phyloP scores from a whole-genome alignment of 805 yeast genomes.

The Metschnikowia arizonensis region DNA sequence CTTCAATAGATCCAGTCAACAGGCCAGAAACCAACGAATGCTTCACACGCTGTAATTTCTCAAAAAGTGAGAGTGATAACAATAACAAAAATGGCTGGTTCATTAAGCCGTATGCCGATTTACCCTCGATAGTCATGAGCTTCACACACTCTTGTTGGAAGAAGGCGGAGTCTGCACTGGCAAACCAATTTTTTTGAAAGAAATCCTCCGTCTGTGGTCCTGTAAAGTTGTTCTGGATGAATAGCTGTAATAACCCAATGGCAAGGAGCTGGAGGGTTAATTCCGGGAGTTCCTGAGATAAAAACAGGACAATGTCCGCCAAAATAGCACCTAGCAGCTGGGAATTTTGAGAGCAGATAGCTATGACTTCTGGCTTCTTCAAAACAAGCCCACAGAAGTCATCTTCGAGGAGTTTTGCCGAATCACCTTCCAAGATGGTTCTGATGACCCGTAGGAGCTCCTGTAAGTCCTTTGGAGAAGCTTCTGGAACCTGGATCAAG shows the following conservation, averaged over 20 bases:
- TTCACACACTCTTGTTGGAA: constrained; percentile 32
- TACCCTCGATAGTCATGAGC: constrained; percentile 57
- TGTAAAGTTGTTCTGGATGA: constrained; percentile 73
- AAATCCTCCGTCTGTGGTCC: constrained; percentile 62
- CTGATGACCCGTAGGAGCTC: not conserved
- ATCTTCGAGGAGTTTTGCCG: constrained; percentile 22
- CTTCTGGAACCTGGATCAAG: not conserved
- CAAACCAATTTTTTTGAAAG: constrained; percentile 30
- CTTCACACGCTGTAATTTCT: constrained; percentile 40
- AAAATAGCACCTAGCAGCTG: constrained; percentile 20
- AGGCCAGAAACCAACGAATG: constrained; percentile 40
- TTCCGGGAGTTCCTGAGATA: constrained; percentile 7
- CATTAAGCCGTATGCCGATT: constrained; percentile 57
- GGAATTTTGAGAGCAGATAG: constrained; percentile 17
- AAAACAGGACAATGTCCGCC: constrained; percentile 7
- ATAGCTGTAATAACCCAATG: constrained; percentile 60
- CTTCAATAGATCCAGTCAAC: constrained; percentile 23
- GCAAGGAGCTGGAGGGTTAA: constrained; percentile 39
- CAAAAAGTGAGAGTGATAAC: constrained; percentile 31
- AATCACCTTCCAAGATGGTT: constrained; percentile 21
- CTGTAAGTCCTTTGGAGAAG: not conserved
- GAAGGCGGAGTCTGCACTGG: constrained; percentile 17
- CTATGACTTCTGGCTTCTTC: constrained; percentile 13
- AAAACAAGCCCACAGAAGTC: constrained; percentile 19
- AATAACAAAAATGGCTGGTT: constrained; percentile 33